Conservation (phyloP, 306 rosid species). For the Trifolium subterraneum region DNA sequence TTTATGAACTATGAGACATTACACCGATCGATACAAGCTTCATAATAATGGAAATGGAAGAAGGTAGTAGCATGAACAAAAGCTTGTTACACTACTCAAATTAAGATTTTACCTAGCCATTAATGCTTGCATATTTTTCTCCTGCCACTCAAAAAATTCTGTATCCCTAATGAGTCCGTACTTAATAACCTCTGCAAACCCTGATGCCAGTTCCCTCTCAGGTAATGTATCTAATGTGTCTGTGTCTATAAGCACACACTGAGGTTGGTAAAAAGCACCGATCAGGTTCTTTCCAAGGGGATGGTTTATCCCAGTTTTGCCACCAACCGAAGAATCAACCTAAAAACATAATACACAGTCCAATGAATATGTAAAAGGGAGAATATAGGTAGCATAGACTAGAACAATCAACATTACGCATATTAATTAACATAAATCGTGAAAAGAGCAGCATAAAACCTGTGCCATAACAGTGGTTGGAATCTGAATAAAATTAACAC, state of each 20-base stretch:
- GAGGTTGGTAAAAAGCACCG: constrained; percentile 96
- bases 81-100: constrained; percentile 8
- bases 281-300: constrained; percentile 92
- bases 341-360: constrained; percentile 41
- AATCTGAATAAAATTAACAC: constrained; percentile 95
- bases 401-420: constrained; percentile 18
- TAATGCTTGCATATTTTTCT: constrained; percentile 77
- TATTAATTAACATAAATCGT: constrained; percentile 14
- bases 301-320: constrained; percentile 95
- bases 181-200: constrained; percentile 91
- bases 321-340: constrained; percentile 99
- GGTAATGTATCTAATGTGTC: constrained; percentile 81
- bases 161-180: constrained; percentile 94
- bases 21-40: too few species aligned
- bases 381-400: background rate
- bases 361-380: background rate
- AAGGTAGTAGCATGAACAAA: background rate
- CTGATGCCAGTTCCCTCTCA: constrained; percentile 89
- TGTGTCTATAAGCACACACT: constrained; percentile 89
- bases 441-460: constrained; percentile 51
- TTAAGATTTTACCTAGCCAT: constrained; percentile 66
- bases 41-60: too few species aligned
- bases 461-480: constrained; percentile 97
- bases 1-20: too few species aligned
- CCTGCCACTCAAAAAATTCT: constrained; percentile 93